Conservation (phyloP, 2,329 filamentous ascomycete species). For the Fusarium pininemorale region DNA sequence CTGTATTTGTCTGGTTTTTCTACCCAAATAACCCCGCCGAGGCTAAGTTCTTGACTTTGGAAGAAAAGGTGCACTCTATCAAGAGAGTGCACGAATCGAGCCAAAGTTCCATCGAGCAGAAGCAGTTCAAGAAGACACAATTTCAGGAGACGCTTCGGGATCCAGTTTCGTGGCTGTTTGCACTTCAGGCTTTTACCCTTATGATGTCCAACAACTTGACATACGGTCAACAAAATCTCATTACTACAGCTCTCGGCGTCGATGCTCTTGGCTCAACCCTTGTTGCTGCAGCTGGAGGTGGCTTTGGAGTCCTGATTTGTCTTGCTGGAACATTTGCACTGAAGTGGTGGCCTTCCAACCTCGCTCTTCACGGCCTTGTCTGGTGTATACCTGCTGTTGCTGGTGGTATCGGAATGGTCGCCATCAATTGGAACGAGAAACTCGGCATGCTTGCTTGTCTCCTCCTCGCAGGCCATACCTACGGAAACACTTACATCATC, state of each 20-base stretch:
- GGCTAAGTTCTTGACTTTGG: constrained; percentile 50
- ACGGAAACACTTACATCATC: constrained; percentile 34
- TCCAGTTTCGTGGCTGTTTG: constrained; percentile 47
- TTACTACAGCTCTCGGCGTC: constrained; percentile 49
- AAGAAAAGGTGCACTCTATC: constrained; percentile 53
- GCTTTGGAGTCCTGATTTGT: constrained; percentile 46
- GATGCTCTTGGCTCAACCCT: constrained; percentile 51
- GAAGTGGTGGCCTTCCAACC: constrained; percentile 43
- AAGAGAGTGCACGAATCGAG: constrained; percentile 45
- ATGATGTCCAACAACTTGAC: constrained; percentile 52
- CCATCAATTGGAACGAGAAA: constrained; percentile 38
- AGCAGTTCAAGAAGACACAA: constrained; percentile 46
- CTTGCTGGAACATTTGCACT: constrained; percentile 46
- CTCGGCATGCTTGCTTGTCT: constrained; percentile 39
- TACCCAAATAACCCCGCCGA: constrained; percentile 52
- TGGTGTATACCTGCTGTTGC: constrained; percentile 43
- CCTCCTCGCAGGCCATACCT: constrained; percentile 48
- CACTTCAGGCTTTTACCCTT: constrained; percentile 45
- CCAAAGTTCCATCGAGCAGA: constrained; percentile 51
- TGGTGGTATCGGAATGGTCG: constrained; percentile 44
- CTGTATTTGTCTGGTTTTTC: constrained; percentile 47
- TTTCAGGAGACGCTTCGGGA: constrained; percentile 43
- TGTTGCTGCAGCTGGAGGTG: constrained; percentile 50
- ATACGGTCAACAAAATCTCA: constrained; percentile 52
- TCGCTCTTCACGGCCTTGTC: constrained; percentile 44